Conservation (phyloP, 1,284 basidiomycete species). For the Malassezia japonica region DNA sequence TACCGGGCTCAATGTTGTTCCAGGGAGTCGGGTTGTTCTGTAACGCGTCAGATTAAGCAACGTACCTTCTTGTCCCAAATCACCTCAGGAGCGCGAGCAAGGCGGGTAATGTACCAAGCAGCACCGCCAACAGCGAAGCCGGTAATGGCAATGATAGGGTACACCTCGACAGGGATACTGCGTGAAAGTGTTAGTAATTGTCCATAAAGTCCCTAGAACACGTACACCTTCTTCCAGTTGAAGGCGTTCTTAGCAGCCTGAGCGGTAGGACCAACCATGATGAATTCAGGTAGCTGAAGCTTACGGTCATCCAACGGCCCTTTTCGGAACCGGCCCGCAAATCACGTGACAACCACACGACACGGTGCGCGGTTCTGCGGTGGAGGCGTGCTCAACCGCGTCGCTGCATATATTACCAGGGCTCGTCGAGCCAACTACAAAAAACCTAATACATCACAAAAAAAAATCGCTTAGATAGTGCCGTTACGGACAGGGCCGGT, state of each 20-base stretch:
- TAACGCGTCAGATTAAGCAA: not conserved
- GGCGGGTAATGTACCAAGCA: conserved; percentile 37
- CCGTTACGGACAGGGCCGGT: conserved; percentile 9
- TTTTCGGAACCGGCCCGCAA: conserved; percentile 1
- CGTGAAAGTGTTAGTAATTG: not conserved
- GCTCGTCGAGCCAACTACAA: no score
- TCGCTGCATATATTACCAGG: no score
- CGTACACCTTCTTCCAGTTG: conserved; percentile 12
- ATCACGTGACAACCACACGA: conserved; percentile 10
- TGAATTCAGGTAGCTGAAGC: not conserved
- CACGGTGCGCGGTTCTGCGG: not conserved
- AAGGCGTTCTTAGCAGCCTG: conserved; percentile 9
- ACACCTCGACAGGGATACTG: conserved; percentile 18
- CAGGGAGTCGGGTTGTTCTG: conserved; percentile 44
- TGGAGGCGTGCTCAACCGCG: no score
- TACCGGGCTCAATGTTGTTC: conserved; percentile 41
- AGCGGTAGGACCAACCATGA: conserved; percentile 5
- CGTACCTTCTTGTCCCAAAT: conserved; percentile 42
- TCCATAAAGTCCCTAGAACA: not conserved
- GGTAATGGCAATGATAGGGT: conserved; percentile 40
- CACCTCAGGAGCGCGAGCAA: conserved; percentile 39
- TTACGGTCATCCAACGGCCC: not conserved
- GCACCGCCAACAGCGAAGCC: conserved; percentile 37
- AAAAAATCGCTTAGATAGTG: conserved; percentile 3
- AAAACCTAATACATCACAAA: no score